Evolutionary conservation across 306 rosid genomes (phyloP), one percentile per base, ranked within the genome.

Genomic region (Inga oerstediana): DNA sequence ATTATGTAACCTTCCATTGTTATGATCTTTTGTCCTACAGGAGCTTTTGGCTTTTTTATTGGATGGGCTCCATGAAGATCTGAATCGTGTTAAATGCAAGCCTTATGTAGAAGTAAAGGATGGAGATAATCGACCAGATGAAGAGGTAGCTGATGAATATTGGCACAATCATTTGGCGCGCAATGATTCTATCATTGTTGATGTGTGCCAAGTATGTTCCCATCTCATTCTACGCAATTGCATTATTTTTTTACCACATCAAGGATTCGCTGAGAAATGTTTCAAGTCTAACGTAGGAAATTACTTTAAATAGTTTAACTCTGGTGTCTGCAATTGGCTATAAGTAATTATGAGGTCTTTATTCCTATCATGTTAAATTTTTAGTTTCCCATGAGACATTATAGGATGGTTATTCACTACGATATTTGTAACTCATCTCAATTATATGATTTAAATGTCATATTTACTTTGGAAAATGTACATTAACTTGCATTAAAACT

Each of bases 21-120:
- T 74, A 69, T 72, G 66, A 79, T 66, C 37, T 80, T 79, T 71
- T 82, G 76, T 44, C 51, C 84, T 61, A 35, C 75, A 97, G 99
- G 99, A 97, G 85, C 97, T 97, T 87, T 94, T 97, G 85, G 95
- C 99, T 16, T 97, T 97, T 88, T 88, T 97, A 85, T 87, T 97
- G 95, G 98, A 97, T 71, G 99, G 99, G 80, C 98, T 97, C 66
- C 99, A 97, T 72, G 99, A 97, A 87, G 99, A 97, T 90, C 93
- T 97, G 80, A 97, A 97, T 77, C 98, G 97, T 90, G 99, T 97
- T 75, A 97, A 94, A 84, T 89, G 94, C 76, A 97, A 97, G 93
- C 99, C 99, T 81, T 97, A 97, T 77, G 69, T 87, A 58, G 98
- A 97, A 97, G 98, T 78, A 80, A 94, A 94, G 87, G 98, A 97